Evolutionary conservation across 495 filamentous ascomycete species (phyloP), one percentile per base, ranked within the genome.

Genomic region (Hyphodiscus hymeniophilus): DNA sequence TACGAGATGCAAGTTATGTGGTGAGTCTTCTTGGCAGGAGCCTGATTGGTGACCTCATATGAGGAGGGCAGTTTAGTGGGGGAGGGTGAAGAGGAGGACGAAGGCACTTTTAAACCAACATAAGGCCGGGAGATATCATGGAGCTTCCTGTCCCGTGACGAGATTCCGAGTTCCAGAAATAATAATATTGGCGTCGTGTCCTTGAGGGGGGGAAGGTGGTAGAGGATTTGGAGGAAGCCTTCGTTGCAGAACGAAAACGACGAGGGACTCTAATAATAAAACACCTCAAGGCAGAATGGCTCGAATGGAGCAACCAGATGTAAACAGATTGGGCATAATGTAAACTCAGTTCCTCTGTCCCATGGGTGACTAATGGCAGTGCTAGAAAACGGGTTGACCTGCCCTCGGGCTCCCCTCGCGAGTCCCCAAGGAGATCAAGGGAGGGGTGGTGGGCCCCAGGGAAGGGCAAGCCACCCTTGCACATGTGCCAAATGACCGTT

Each of bases 1-100:
- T 26, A 35, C 31, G 16, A 17, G 38, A 45, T 39, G 36, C 18
- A 42, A 11, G 32, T 34, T 5, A 22, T 36, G 32, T 35, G 13
- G 15, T 42, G 12, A 31, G 11, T 7, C 16, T 26, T 24, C 12
- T 38, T 8, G 26, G 21, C 22, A 33, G 15, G 11, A 38, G 45
- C 40, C 26, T 43, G 39, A 45, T 45, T 54, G 45, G 40, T 48
- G 38, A 39, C 22, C 45, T 48, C 45, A 54, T 48, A 38, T 30
- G 45, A 28, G n/a, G n/a, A 16, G 38, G 13, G 3, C 3, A 20
- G 21, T 12, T 16, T 28, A 22, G 20, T 7, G 38, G 21, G 11
- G 35, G 35, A 16, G 35, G 10, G 17, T 18, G 35, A 24, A 18
- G 16, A 20, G 21, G 17, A 24, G 38, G 38, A 13, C 15, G 6